Conservation (phyloP, 2,329 filamentous ascomycete species). For the Paraphoma sp. region DNA sequence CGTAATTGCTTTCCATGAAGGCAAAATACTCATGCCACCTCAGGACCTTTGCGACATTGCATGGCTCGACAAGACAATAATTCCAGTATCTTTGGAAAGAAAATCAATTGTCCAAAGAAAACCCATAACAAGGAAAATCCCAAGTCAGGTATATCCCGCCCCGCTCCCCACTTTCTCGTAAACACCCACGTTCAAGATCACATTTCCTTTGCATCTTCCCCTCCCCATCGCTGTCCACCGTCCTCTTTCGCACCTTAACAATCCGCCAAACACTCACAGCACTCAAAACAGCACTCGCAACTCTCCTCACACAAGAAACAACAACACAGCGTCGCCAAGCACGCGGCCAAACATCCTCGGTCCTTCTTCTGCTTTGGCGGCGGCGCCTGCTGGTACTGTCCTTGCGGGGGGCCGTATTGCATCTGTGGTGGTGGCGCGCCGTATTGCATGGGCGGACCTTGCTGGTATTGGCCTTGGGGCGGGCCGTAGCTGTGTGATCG, state of each 20-base stretch:
- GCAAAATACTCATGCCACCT: too few relatives aligned
- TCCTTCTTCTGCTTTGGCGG: slow-evolving; percentile 56
- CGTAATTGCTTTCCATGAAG: too few relatives aligned
- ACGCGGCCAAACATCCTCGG: slow-evolving; percentile 38
- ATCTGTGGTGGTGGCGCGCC: slow-evolving; percentile 34
- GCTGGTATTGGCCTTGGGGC: slow-evolving; percentile 16
- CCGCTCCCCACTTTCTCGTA: too few relatives aligned
- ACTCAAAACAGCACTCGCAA: slow-evolving; percentile 70
- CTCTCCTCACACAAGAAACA: slow-evolving; percentile 70
- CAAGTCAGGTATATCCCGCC: too few relatives aligned
- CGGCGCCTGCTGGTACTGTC: slow-evolving; percentile 59
- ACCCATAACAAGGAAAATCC: too few relatives aligned
- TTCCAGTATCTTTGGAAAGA: too few relatives aligned
- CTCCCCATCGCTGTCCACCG: too few relatives aligned
- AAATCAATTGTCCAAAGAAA: too few relatives aligned
- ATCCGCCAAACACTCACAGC: slow-evolving; percentile 54
- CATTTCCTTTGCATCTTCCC: too few relatives aligned
- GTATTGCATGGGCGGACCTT: slow-evolving; percentile 14
- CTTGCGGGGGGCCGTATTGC: slow-evolving; percentile 35
- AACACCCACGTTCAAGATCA: too few relatives aligned
- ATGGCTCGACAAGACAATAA: too few relatives aligned
- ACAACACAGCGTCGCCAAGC: slow-evolving; percentile 59
- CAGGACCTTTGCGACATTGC: too few relatives aligned
- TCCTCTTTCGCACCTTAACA: slow-evolving; percentile 21
- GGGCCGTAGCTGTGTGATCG: slow-evolving; percentile 28